phyloP scores from a whole-genome alignment of 768 basidiomycete species.

The Amylocystis lapponica region DNA sequence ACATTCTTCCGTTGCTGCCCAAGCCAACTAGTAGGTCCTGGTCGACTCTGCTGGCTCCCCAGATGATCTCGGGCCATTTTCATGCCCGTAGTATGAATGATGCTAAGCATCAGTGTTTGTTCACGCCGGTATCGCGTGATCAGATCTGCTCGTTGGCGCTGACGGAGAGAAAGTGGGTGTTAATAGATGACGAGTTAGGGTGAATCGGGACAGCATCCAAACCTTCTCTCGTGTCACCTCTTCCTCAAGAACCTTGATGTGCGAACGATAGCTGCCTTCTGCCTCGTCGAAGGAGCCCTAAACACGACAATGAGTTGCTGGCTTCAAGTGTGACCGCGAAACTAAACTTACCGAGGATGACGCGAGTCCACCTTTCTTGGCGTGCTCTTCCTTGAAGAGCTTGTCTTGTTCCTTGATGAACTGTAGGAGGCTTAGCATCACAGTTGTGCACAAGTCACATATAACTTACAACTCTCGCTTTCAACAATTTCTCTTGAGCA shows the following conservation, averaged over 20 bases:
- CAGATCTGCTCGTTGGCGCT: conserved; percentile 45
- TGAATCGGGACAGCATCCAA: neutral
- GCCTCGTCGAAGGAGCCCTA: conserved; percentile 67
- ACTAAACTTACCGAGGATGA: conserved; percentile 44
- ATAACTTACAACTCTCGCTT: conserved; percentile 62
- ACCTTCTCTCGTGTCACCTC: conserved; percentile 46
- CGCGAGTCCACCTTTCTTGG: conserved; percentile 42
- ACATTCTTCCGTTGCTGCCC: conserved; percentile 57
- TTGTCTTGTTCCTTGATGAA: conserved; percentile 93
- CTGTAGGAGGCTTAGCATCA: conserved; percentile 30
- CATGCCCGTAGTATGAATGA: conserved; percentile 68
- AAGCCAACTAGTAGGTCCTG: conserved; percentile 64
- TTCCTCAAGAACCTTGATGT: conserved; percentile 32
- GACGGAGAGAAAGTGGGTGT: neutral
- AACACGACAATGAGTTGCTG: conserved; percentile 1
- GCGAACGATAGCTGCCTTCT: conserved; percentile 36
- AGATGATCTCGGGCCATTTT: conserved; percentile 57
- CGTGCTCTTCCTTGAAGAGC: conserved; percentile 77
- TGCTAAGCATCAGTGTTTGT: conserved; percentile 75
- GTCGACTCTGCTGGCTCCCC: conserved; percentile 36
- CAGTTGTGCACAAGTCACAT: neutral
- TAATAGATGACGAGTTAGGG: too few species aligned
- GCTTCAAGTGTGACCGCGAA: neutral
- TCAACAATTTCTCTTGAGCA: conserved; percentile 67
- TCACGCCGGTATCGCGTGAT: conserved; percentile 66